Base-by-base conservation (phyloP, 805 yeast species). In the Kockiozyma suomiensis region DNA sequence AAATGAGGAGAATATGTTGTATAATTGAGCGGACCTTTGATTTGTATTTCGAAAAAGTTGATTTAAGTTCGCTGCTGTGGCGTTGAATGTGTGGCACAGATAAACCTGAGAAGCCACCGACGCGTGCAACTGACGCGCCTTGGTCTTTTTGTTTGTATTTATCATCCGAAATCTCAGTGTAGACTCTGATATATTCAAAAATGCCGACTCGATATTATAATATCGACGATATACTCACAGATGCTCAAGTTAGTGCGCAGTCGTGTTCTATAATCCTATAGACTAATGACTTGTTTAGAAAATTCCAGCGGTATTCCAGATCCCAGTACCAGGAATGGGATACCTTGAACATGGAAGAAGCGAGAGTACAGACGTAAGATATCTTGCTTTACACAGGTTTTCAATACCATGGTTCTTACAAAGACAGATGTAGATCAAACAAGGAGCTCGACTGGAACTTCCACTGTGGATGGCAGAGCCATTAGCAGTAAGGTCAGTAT, bases 401-500 rank as follows among this genome's bases (percentile, higher is more conserved):
- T 7, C 4, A 40, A 1, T 23, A 28, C n/a, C 15, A 21, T 19
- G 4, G 1, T 43, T 1, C 45, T 52, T 13, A 50, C 35, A 50
- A 17, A 12, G n/a, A n/a, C n/a, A n/a, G n/a, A 35, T 26, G 13
- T 71, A 84, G 61, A 76, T 86, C 32, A 74, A 76, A 56, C 79
- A 82, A 67, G 85, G 84, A 35, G 79, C 91, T 1, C 85, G 84
- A 68, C 69, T 90, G 2, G 92, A 88, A 59, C 77, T 93, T 25
- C 98, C 98, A 0, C 73, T 91, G 30, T 93, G 98, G 98, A 74
- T 93, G 42, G 96, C 97, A 0, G 85, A 85, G 59, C 81, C 87
- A 1, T 75, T 92, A 33, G 96, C 96, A 0, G 76, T 82, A 19
- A 73, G 75, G 67, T 74, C 66, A 69, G 79, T 70, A 66, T 41